Conservation (phyloP, 2,329 filamentous ascomycete species). For the Keithomyces neogunnii region DNA sequence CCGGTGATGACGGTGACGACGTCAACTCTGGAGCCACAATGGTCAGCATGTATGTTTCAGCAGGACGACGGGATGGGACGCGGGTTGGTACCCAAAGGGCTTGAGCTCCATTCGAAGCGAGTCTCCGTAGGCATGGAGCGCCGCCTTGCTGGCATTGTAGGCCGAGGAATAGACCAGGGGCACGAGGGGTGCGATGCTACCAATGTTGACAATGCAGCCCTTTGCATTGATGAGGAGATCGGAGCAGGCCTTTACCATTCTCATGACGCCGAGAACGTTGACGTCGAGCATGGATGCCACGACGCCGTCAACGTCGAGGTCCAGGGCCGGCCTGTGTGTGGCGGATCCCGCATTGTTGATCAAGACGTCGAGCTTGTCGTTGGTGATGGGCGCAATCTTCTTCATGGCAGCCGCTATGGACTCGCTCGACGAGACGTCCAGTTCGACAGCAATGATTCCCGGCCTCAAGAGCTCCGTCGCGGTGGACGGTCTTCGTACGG, state of each 20-base stretch:
- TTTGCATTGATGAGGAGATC: slow-evolving; percentile 12
- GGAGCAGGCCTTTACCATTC: slow-evolving; percentile 13
- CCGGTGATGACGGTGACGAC: slow-evolving; percentile 11
- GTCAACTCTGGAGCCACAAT: slow-evolving; percentile 4
- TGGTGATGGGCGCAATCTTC: slow-evolving; percentile 8
- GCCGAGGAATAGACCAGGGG: slow-evolving; percentile 11
- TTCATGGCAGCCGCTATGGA: slow-evolving; percentile 16
- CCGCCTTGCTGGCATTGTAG: slow-evolving; percentile 17
- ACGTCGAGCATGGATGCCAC: slow-evolving; percentile 30
- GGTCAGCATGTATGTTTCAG: neutral
- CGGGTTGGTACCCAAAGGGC: slow-evolving; percentile 11
- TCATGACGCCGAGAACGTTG: slow-evolving; percentile 30
- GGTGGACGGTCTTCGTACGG: slow-evolving; percentile 16
- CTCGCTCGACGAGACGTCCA: slow-evolving; percentile 22
- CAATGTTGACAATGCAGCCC: slow-evolving; percentile 18
- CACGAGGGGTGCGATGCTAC: slow-evolving; percentile 14
- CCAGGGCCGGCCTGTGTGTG: slow-evolving; percentile 18
- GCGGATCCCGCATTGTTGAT: slow-evolving; percentile 16
- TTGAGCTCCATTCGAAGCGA: slow-evolving; percentile 14
- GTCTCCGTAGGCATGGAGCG: slow-evolving; percentile 14
- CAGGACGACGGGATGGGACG: neutral
- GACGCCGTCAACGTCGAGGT: slow-evolving; percentile 18
- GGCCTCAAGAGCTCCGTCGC: slow-evolving; percentile 17
- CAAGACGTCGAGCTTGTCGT: slow-evolving; percentile 11
- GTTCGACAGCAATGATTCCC: slow-evolving; percentile 15